Evolutionary conservation across 306 rosid genomes (phyloP).

Genomic region (Cyclanthera cordifolia): DNA sequence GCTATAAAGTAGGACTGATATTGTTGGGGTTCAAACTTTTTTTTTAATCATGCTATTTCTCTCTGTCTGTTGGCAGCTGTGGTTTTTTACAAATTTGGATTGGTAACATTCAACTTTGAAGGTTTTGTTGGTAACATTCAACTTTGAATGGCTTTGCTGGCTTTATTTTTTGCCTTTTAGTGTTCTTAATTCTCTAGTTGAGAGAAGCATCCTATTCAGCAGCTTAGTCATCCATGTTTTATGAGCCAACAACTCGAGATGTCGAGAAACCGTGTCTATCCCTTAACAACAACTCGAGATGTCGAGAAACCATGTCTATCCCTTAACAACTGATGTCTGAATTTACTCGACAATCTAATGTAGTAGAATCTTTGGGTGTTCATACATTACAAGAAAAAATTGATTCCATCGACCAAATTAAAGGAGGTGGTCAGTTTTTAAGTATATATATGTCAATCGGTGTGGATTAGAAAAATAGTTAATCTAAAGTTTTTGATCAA

Average conservation of each 20-base stretch:
- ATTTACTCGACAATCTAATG: too few species aligned
- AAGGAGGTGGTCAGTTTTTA: too few species aligned
- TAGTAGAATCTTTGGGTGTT: too few species aligned
- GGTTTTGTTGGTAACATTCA: conserved; percentile 2
- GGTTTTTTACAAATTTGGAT: neutral
- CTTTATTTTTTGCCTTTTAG: neutral
- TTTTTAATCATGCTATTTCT: neutral
- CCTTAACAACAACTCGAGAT: neutral
- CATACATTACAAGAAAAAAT: too few species aligned
- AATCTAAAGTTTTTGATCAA: too few species aligned
- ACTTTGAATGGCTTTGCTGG: conserved; percentile 1
- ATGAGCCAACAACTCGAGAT: neutral
- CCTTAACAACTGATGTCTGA: too few species aligned
- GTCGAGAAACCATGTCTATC: neutral
- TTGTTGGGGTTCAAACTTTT: neutral
- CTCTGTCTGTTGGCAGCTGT: conserved; percentile 7
- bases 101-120: conserved; percentile 1
- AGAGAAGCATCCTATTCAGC: neutral
- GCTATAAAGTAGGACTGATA: neutral
- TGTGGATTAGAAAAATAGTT: too few species aligned
- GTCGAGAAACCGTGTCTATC: neutral
- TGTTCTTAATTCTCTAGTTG: neutral
- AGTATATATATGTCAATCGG: too few species aligned
- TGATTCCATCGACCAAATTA: too few species aligned
- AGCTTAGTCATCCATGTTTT: neutral